Evolutionary conservation across 2,329 filamentous ascomycete genomes (phyloP).

Genomic region (Cordyceps tenuipes): DNA sequence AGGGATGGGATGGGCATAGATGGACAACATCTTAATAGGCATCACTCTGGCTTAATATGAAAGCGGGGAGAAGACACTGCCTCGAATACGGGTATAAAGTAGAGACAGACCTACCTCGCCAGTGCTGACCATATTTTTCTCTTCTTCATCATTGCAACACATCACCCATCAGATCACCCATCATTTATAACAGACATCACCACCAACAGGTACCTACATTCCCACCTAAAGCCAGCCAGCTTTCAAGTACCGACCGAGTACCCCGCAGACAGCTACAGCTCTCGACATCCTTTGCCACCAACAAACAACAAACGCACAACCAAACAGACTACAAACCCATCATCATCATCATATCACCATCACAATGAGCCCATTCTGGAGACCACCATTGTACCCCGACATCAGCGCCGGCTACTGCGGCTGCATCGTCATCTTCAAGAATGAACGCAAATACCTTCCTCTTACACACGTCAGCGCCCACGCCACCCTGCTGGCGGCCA

Average conservation of each 20-base stretch:
- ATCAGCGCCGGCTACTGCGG: constrained; percentile 22
- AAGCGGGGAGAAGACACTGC: neutral
- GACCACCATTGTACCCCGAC: neutral
- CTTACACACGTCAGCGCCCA: constrained; percentile 49
- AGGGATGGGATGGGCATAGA: neutral
- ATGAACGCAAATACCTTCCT: constrained; percentile 40
- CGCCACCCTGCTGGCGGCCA: constrained; percentile 51
- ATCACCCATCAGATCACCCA: too few relatives aligned
- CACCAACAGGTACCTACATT: too few relatives aligned
- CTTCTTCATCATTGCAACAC: neutral
- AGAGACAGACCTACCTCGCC: neutral
- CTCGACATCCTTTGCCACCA: neutral
- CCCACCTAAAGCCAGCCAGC: too few relatives aligned
- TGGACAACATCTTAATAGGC: neutral
- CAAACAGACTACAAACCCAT: neutral
- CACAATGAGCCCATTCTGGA: neutral
- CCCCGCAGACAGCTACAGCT: too few relatives aligned
- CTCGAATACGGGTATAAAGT: neutral
- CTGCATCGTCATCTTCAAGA: constrained; percentile 23
- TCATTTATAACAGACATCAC: too few relatives aligned
- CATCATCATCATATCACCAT: neutral
- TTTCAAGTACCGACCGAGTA: too few relatives aligned
- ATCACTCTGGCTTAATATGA: neutral
- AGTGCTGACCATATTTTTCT: neutral
- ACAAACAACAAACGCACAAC: neutral